A percentile compares a stretch with the other conserved stretches of the same genome.
Evolutionary conservation across 495 filamentous ascomycete species (phyloP).

Genomic region (Penicillium manginii): DNA sequence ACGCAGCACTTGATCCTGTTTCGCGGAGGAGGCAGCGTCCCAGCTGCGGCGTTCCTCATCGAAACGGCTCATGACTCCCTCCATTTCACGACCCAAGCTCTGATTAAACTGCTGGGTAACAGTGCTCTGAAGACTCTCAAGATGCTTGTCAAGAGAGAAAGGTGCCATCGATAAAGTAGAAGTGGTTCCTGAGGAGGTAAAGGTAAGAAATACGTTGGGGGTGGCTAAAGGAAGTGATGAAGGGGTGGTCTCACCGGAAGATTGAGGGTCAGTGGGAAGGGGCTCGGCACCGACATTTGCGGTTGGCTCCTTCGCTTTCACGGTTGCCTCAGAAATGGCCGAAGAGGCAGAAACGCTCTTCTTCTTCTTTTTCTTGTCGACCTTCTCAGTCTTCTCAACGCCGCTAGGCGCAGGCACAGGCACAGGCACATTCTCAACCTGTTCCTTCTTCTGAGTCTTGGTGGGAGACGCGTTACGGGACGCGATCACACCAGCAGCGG

Average conservation of each 20-base stretch:
- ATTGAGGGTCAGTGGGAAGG: conserved; percentile 11
- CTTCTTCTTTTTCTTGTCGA: conserved; percentile 64
- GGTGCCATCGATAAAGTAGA: conserved; percentile 9
- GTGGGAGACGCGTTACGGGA: conserved; percentile 46
- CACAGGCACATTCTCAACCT: conserved; percentile 30
- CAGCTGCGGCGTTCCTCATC: conserved; percentile 67
- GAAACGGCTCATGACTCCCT: conserved; percentile 61
- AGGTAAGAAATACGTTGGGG: neutral
- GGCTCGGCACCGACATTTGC: conserved; percentile 23
- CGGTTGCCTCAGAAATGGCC: conserved; percentile 37
- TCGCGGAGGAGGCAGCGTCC: conserved; percentile 66
- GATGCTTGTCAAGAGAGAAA: conserved; percentile 52
- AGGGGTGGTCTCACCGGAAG: conserved; percentile 20
- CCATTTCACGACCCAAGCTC: conserved; percentile 59
- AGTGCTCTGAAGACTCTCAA: conserved; percentile 58
- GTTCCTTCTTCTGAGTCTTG: conserved; percentile 51
- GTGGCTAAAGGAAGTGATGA: conserved; percentile 12
- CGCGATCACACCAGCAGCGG: conserved; percentile 32
- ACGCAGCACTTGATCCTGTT: conserved; percentile 79
- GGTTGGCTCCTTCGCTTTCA: conserved; percentile 36
- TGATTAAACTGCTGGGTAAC: conserved; percentile 60
- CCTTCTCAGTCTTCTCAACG: conserved; percentile 43
- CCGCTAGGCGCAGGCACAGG: conserved; percentile 32
- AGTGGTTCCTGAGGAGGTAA: neutral
- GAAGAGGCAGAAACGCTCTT: conserved; percentile 40